These are phyloP conservation scores for Phytopythium cucurbitacearum DNA, from an alignment of 352 stramenopile genomes.

Conservation along the genomic window DNA sequence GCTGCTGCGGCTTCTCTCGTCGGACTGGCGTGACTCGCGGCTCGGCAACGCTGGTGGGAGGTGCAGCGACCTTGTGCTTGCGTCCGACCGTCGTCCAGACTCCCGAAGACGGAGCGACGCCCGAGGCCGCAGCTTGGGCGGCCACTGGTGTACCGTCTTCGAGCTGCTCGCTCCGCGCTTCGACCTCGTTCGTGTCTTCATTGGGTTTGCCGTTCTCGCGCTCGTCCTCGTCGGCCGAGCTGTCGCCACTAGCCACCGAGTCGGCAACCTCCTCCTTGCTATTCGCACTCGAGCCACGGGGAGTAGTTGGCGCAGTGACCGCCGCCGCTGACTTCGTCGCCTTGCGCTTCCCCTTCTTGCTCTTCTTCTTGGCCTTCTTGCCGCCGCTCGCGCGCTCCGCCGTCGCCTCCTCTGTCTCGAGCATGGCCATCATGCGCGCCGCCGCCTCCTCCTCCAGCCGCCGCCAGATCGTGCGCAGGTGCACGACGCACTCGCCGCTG, in stretches of 20 bases:
- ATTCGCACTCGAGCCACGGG: not conserved
- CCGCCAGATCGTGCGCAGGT: constrained; percentile 61
- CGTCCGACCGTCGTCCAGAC: constrained; percentile 76
- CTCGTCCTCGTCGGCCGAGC: constrained; percentile 20
- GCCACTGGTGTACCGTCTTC: constrained; percentile 6
- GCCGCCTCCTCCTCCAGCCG: constrained; percentile 74
- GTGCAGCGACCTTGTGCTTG: constrained; percentile 25
- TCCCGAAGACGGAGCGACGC: constrained; percentile 12
- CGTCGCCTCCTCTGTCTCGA: constrained; percentile 73
- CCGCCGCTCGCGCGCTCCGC: constrained; percentile 2
- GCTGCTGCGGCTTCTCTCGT: too few species aligned
- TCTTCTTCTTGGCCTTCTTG: constrained; percentile 74
- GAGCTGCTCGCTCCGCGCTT: not conserved
- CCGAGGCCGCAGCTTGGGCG: not conserved
- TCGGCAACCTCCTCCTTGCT: constrained; percentile 12
- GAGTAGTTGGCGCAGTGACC: constrained; percentile 8
- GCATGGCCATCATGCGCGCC: constrained; percentile 76
- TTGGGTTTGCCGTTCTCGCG: constrained; percentile 6
- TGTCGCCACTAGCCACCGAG: constrained; percentile 7
- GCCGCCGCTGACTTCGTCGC: constrained; percentile 21
- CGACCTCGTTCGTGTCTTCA: constrained; percentile 8
- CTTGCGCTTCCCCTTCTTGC: constrained; percentile 69
- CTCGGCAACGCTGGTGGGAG: too few species aligned
- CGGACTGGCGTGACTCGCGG: too few species aligned
- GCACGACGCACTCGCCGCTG: constrained; percentile 53